Base-by-base conservation (phyloP, 2,329 filamentous ascomycete genomes). In the Phialemonium atrogriseum region DNA sequence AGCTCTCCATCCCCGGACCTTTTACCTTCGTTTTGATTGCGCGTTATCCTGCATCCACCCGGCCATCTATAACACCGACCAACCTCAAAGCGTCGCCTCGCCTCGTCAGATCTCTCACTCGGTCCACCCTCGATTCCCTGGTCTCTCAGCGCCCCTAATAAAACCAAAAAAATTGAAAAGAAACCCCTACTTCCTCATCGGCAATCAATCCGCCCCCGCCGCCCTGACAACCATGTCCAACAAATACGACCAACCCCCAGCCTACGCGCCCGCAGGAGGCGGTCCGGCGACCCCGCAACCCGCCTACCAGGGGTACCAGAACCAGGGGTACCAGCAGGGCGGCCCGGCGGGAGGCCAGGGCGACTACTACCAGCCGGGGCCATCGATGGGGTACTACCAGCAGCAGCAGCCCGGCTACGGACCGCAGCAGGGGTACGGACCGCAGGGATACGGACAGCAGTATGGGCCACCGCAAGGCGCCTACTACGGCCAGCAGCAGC, bases 211-310 rank as follows among this genome's bases (percentile, higher is more conserved):
- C n/a, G n/a, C n/a, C n/a, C n/a, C n/a, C n/a, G n/a, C n/a, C n/a
- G n/a, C n/a, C n/a, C n/a, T n/a, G n/a, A n/a, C 23, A 19, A 42
- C 24, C 30, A 69, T 68, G 64, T 55, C 62, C 33, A 48, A 55
- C 44, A 68, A 71, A 49, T 46, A 56, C 51, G 64, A 70, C 33
- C 54, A 64, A 20, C 70, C 70, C 32, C 68, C 68, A 16, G 60
- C 66, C 25, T 70, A 72, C 50, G 54, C 53, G n/a, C n/a, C n/a
- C n/a, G n/a, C n/a, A n/a, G n/a, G n/a, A n/a, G n/a, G n/a, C 39
- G 52, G 48, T 32, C 49, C 51, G 15, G 54, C 55, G 35, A 26
- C 53, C 27, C 55, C 66, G 20, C 62, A 64, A 41, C 54, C 59
- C 10, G 55, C 66, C 1, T 69, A 70, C 43, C 51, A 59, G 28